Percentiles rank a stretch among this genome's conserved stretches.
These are phyloP conservation scores for Bonia amplexicaulis DNA, from an alignment of 176 grass and related monocot species.

Conservation along the genomic window DNA sequence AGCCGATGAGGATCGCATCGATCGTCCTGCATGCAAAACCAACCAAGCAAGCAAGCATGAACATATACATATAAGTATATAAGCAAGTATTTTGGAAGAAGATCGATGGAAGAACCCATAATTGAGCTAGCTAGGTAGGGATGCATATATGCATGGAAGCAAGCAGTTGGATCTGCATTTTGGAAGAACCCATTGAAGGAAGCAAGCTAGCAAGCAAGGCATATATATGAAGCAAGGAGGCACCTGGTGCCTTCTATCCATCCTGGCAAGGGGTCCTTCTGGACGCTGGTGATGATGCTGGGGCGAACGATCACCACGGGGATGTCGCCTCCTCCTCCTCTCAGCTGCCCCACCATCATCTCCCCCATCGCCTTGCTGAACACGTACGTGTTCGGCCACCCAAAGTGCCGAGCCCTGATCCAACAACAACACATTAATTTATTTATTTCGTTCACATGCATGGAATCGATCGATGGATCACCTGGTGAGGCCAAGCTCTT, in stretches of 20 bases:
- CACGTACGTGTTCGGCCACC: slow-evolving; percentile 96
- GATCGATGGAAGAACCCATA: too few relatives aligned
- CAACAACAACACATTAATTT: not conserved
- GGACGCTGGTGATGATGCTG: slow-evolving; percentile 78
- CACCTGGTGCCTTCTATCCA: slow-evolving; percentile 75
- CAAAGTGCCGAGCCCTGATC: slow-evolving; percentile 58
- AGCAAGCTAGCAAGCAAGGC: too few relatives aligned
- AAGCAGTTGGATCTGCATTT: too few relatives aligned
- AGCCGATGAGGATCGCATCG: slow-evolving; percentile 64
- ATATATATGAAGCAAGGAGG: too few relatives aligned
- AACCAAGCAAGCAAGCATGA: not conserved
- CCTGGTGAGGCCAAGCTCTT: slow-evolving; percentile 66
- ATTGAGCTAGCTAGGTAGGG: too few relatives aligned
- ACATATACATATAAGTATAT: too few relatives aligned
- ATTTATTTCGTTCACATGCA: too few relatives aligned
- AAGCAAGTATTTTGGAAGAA: too few relatives aligned
- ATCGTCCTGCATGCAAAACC: slow-evolving; percentile 45
- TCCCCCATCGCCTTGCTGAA: slow-evolving; percentile 89
- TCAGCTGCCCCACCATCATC: slow-evolving; percentile 49
- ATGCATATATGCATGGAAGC: too few relatives aligned
- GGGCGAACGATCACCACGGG: slow-evolving; percentile 59
- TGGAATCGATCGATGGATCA: not conserved
- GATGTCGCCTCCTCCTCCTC: slow-evolving; percentile 24
- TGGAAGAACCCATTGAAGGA: too few relatives aligned
- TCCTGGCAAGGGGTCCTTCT: slow-evolving; percentile 60